Evolutionary conservation across 75 land plant genomes (phyloP), one percentile per base, ranked within the genome.

Genomic region (Sequoia sempervirens): DNA sequence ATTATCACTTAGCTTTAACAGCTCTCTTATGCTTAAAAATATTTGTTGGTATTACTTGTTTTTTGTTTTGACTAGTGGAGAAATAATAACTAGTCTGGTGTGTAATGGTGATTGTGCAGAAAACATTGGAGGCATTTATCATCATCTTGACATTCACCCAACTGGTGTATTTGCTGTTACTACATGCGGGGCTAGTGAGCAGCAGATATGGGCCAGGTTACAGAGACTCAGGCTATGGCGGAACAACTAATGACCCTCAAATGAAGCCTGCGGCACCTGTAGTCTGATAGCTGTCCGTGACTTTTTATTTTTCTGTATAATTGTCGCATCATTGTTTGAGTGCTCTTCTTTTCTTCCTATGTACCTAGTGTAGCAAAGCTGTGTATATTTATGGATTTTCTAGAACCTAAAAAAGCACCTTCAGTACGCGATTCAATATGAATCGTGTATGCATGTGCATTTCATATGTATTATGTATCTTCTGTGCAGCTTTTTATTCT

Each of bases 41-140:
- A 50, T 75, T 40, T 75, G 78, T 50, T 50, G 53, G 14, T 50
- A 13, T 75, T 38, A 2, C 28, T 78, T 78, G 12, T 1, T 76
- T 43, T 40, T 18, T 40, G 26, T 37, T 78, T 45, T 10, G 4
- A n/a, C 15, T 12, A 43, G 5, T 23, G n/a, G 23, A 8, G n/a
- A 41, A 41, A 76, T 0, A 40, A 68, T 20, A 74, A 11, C 18
- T 56, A 61, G 12, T 32, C 2, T n/a, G 50, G 14, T 7, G 11
- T 4, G 9, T 14, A 75, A 14, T 38, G 26, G 20, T 40, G 43
- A 17, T 30, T 17, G 8, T 88, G 83, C 93, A 94, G 83, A 93
- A 89, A 87, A 88, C 92, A n/a, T 72, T 95, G 83, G 97, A 95
- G 87, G 95, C 90, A 12, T 92, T 95, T 83, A 86, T 89, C 7